Conservation (phyloP, 2,329 filamentous ascomycete species). For the Penicillium sp. region DNA sequence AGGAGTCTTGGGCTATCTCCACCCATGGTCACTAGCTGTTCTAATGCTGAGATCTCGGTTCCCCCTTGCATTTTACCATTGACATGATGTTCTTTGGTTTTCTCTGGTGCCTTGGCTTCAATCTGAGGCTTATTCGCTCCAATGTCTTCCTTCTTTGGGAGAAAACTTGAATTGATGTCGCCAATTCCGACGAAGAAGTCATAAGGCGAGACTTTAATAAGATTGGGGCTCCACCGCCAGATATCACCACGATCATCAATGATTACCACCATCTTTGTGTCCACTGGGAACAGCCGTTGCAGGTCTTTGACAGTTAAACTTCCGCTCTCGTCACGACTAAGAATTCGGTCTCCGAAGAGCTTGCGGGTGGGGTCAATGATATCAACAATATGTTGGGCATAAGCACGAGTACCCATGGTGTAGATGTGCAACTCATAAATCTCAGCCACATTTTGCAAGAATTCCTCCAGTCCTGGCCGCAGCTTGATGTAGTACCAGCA, state of each 20-base stretch:
- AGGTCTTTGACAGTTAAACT: conserved; percentile 88
- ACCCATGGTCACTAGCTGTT: conserved; percentile 73
- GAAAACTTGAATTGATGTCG: conserved; percentile 96
- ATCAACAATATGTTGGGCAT: conserved; percentile 84
- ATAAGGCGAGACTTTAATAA: conserved; percentile 92
- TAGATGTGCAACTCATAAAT: conserved; percentile 97
- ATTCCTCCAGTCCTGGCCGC: conserved; percentile 78
- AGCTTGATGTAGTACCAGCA: conserved; percentile 99
- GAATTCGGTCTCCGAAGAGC: conserved; percentile 89
- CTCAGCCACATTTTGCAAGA: conserved; percentile 72
- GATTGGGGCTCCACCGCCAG: conserved; percentile 88
- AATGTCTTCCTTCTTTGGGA: conserved; percentile 69
- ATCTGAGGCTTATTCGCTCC: conserved; percentile 48
- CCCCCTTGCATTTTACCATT: conserved; percentile 33
- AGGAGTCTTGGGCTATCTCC: conserved; percentile 66
- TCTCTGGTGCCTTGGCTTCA: conserved; percentile 25
- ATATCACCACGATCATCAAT: conserved; percentile 97
- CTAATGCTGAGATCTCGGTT: conserved; percentile 58
- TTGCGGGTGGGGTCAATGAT: conserved; percentile 88
- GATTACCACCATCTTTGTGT: conserved; percentile 98
- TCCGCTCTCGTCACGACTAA: conserved; percentile 95
- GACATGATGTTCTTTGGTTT: conserved; percentile 26
- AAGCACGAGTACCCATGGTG: conserved; percentile 98
- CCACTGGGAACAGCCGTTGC: conserved; percentile 87
- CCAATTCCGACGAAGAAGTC: conserved; percentile 98